These are phyloP conservation scores for Suillus subaureus DNA, from an alignment of 768 basidiomycete species.

Conservation along the genomic window DNA sequence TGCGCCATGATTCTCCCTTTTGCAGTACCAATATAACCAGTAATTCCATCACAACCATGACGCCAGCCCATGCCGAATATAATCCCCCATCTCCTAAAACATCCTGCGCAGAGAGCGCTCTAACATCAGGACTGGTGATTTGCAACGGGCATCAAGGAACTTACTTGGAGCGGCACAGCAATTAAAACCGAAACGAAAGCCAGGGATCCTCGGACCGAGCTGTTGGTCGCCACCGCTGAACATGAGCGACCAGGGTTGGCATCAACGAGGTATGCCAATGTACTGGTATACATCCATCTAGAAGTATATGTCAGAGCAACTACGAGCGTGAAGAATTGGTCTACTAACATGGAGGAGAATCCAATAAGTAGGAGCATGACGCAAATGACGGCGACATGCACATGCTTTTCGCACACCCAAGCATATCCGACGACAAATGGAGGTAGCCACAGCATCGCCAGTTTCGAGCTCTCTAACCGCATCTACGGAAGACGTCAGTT, in stretches of 20 bases:
- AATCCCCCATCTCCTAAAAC: conserved; percentile 82
- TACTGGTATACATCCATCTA: conserved; percentile 65
- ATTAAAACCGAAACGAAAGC: conserved; percentile 74
- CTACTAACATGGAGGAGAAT: conserved; percentile 69
- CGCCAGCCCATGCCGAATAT: conserved; percentile 65
- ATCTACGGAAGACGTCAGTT: conserved; percentile 48
- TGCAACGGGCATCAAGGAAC: too few species aligned
- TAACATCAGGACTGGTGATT: conserved; percentile 22
- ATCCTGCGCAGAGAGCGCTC: conserved; percentile 71
- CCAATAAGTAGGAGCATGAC: conserved; percentile 73
- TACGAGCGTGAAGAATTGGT: background rate
- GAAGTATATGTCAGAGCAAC: conserved; percentile 8
- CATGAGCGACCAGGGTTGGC: conserved; percentile 81
- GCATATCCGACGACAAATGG: conserved; percentile 67
- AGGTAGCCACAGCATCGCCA: conserved; percentile 58
- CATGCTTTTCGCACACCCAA: conserved; percentile 69
- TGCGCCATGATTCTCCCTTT: conserved; percentile 65
- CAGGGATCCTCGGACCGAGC: conserved; percentile 67
- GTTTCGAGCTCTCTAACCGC: conserved; percentile 65
- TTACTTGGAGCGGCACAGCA: conserved; percentile 68
- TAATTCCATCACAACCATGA: conserved; percentile 54
- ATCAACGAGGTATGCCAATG: conserved; percentile 85
- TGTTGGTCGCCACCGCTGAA: conserved; percentile 75
- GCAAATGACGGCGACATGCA: conserved; percentile 68
- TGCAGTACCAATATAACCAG: conserved; percentile 59